Conservation (phyloP, 164 flowering plant genomes). For the Magnolia changhungtana region DNA sequence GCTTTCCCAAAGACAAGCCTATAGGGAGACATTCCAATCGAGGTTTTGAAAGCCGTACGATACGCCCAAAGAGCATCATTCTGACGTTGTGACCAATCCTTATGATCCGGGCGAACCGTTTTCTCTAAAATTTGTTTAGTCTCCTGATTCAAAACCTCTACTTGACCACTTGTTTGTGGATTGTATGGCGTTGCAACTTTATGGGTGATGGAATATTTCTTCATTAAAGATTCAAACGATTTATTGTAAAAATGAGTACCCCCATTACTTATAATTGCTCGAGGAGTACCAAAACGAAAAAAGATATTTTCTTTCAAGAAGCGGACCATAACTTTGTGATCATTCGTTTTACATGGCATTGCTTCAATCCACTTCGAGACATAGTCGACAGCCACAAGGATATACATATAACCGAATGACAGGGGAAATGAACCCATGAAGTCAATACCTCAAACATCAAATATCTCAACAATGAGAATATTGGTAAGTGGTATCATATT, state of each 20-base stretch:
- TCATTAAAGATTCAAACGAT: neutral
- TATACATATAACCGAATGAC: neutral
- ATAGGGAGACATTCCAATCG: too few relatives aligned
- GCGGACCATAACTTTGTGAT: neutral
- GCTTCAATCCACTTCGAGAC: too few relatives aligned
- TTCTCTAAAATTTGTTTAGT: neutral
- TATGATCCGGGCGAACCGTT: neutral
- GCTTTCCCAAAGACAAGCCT: neutral
- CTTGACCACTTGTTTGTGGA: neutral
- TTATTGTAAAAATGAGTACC: neutral
- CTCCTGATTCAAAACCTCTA: neutral
- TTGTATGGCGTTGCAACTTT: neutral
- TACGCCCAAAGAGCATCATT: neutral
- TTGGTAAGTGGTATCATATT: neutral
- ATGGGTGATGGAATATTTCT: neutral
- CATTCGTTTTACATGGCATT: neutral
- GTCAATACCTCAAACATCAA: constrained; percentile 1
- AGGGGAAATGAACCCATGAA: neutral
- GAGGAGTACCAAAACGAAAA: neutral
- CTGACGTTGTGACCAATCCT: neutral
- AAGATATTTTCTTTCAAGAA: neutral
- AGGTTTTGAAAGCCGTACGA: too few relatives aligned
- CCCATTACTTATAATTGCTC: neutral
- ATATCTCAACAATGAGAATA: neutral
- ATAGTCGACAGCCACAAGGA: neutral